These are phyloP conservation scores for Phoma sp. DNA, from an alignment of 2,329 filamentous ascomycete species.

Conservation along the genomic window DNA sequence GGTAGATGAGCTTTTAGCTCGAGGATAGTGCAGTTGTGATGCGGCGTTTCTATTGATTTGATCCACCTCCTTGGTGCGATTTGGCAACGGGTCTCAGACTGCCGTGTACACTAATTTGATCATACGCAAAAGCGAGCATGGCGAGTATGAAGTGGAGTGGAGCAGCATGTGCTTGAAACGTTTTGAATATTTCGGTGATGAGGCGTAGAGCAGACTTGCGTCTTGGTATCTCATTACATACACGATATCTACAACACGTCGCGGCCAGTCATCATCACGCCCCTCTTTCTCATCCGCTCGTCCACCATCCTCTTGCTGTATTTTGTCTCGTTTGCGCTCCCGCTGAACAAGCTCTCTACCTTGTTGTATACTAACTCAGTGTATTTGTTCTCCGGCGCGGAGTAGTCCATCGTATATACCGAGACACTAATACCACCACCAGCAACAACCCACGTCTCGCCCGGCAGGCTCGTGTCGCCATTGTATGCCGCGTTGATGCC, in stretches of 20 bases:
- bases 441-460: constrained; percentile 59
- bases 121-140: constrained; percentile 18
- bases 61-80: not conserved
- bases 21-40: not conserved
- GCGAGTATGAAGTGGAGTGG: not conserved
- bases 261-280: constrained; percentile 18
- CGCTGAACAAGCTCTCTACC: constrained; percentile 18
- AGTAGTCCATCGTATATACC: constrained; percentile 61
- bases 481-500: constrained; percentile 61
- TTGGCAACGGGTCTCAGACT: constrained; percentile 14
- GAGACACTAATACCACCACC: constrained; percentile 54
- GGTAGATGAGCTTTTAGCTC: constrained; percentile 61
- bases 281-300: constrained; percentile 27
- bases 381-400: constrained; percentile 52
- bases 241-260: constrained; percentile 6
- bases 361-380: constrained; percentile 31
- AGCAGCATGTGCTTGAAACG: not conserved
- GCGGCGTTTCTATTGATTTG: constrained; percentile 4
- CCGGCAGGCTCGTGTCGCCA: constrained; percentile 59
- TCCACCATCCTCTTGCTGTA: constrained; percentile 31
- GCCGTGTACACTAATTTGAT: constrained; percentile 20
- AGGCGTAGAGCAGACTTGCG: not conserved
- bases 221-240: not conserved
- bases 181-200: not conserved
- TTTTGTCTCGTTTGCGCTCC: constrained; percentile 11